Base-by-base conservation (phyloP, 2,329 filamentous ascomycete genomes). In the Cladosporium austrohemisphaericum region DNA sequence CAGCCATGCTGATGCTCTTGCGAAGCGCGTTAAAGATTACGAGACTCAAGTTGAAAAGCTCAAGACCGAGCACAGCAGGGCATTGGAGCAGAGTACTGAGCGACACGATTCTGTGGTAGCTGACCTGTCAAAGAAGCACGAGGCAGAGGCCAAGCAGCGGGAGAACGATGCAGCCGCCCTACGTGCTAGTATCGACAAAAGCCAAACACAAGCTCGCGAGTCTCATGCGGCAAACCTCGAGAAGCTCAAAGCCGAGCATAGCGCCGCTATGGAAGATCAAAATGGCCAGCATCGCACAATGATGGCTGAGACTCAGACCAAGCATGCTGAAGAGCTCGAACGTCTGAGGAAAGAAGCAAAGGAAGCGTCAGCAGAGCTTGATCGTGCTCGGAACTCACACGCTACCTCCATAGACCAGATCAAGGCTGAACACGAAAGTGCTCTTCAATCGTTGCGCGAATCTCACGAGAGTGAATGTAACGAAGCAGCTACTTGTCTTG, bases 221-320 rank as follows among this genome's bases (percentile, higher is more conserved):
- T 10, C 38, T 8, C 31, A 41, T 16, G 11, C 25, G n/a, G 22
- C 20, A 5, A 28, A 32, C 7, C 29, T 36, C 19, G 22, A 32
- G 37, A 41, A 25, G 16, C 10, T 47, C 14, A 37, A n/a, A 22
- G 20, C 49, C 5, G 38, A 55, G 38, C 51, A 55, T 26, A n/a
- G 40, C 19, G 25, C 32, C 3, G 13, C n/a, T 18, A 11, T 43
- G 9, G 35, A 49, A 16, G 29, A 41, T 10, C 25, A n/a, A 5
- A 45, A 31, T 13, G 20, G 31, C 3, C 37, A 50, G 18, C 53
- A 53, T 32, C 38, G 22, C n/a, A 25, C 18, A 8, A 28, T 37
- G 9, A 16, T 56, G 18, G 25, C 33, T 9, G 7, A 10, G 2
- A 10, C 37, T 16, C 32, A 47, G 19, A 20, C 25, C 14, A 20